Percentiles rank a stretch among this genome's conserved stretches.
Conservation (phyloP, 768 basidiomycete species). For the Melanogaster broomeanus region DNA sequence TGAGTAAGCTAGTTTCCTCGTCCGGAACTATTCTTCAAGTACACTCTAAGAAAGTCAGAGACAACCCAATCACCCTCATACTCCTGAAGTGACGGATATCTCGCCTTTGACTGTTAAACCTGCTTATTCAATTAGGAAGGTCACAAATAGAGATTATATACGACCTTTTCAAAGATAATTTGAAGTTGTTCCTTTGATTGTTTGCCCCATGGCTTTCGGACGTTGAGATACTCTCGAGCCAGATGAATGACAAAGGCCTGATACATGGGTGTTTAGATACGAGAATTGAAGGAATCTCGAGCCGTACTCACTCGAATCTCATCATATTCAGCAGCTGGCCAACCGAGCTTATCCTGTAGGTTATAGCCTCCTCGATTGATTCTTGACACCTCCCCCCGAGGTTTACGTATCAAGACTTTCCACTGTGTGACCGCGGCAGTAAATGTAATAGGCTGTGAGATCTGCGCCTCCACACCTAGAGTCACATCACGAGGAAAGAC, state of each 20-base stretch:
- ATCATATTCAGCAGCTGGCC: too few relatives aligned
- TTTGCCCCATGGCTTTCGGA: not conserved
- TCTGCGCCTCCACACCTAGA: too few relatives aligned
- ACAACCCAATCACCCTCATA: slow-evolving; percentile 10
- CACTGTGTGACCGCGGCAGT: too few relatives aligned
- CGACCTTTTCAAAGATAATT: not conserved
- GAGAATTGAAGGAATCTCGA: not conserved
- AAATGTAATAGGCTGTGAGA: too few relatives aligned
- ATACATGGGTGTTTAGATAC: not conserved
- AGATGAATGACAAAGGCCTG: not conserved
- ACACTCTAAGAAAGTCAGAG: slow-evolving; percentile 3
- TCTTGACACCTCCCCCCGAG: too few relatives aligned
- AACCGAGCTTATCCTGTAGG: too few relatives aligned
- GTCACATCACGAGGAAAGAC: too few relatives aligned
- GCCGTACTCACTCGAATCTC: not conserved
- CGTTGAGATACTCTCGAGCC: not conserved
- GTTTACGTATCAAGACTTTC: too few relatives aligned
- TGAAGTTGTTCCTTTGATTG: not conserved
- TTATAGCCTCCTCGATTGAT: too few relatives aligned
- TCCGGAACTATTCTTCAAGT: slow-evolving; percentile 10
- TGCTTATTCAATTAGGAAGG: not conserved
- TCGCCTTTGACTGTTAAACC: not conserved
- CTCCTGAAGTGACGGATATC: not conserved
- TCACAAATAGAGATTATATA: not conserved
- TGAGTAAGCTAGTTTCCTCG: not conserved